Percentiles rank a stretch among this genome's conserved stretches.
phyloP scores from a whole-genome alignment of 805 yeast genomes.

The Myxozyma lipomycoides region DNA sequence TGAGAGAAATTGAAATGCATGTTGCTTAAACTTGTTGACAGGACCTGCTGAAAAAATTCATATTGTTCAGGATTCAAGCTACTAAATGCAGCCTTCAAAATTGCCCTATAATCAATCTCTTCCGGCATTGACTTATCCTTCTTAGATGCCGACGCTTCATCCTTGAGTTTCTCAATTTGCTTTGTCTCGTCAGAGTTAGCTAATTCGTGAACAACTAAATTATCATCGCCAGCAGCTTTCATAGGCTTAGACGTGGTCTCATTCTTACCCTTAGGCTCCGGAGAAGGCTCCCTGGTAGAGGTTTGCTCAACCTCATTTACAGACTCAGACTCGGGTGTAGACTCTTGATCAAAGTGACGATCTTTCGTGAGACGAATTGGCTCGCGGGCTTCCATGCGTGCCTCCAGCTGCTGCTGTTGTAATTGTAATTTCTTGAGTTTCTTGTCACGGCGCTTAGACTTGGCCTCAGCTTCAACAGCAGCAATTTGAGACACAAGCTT shows the following conservation, averaged over 20 bases:
- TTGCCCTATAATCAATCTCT: slow-evolving; percentile 1
- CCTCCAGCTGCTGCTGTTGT: not conserved
- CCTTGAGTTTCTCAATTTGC: too few relatives aligned
- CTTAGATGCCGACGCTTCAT: too few relatives aligned
- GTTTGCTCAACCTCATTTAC: not conserved
- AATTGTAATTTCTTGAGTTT: not conserved
- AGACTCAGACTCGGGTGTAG: not conserved
- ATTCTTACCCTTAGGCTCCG: not conserved
- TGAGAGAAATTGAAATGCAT: slow-evolving; percentile 9
- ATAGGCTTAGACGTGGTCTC: too few relatives aligned
- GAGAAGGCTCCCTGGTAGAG: not conserved
- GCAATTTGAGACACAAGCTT: not conserved
- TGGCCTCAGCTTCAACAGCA: not conserved
- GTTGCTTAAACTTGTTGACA: too few relatives aligned
- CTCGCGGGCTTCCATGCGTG: not conserved
- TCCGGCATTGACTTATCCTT: too few relatives aligned
- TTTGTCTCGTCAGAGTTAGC: too few relatives aligned
- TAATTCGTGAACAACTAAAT: too few relatives aligned
- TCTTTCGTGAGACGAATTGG: not conserved
- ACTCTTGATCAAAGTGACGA: not conserved
- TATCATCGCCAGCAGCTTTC: too few relatives aligned
- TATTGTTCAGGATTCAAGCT: too few relatives aligned
- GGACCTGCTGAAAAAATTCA: too few relatives aligned
- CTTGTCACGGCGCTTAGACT: not conserved
- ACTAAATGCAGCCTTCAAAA: slow-evolving; percentile 10